Evolutionary conservation across 805 yeast species (phyloP).

Genomic region (Zygoascus flipseniorum): DNA sequence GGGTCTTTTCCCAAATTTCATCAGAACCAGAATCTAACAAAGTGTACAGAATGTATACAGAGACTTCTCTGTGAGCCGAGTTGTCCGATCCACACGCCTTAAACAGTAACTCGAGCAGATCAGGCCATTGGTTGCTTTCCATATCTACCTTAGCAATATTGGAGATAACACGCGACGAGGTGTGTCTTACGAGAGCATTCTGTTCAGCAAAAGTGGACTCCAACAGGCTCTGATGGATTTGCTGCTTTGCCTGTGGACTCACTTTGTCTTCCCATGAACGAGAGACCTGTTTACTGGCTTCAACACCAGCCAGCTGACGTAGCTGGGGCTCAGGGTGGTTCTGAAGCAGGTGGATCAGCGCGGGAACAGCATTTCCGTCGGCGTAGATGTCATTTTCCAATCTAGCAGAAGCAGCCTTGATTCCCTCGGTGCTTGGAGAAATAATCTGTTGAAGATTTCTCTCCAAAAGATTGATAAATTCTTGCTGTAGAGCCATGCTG

Average conservation of each 20-base stretch:
- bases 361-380: conserved; percentile 64
- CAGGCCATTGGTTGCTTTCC: conserved; percentile 61
- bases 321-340: conserved; percentile 59
- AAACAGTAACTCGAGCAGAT: conserved; percentile 62
- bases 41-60: conserved; percentile 70
- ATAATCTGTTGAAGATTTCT: conserved; percentile 69
- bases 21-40: conserved; percentile 63
- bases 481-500: conserved; percentile 16
- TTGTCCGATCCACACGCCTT: conserved; percentile 52
- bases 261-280: conserved; percentile 57
- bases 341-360: conserved; percentile 74
- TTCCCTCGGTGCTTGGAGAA: conserved; percentile 64
- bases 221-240: conserved; percentile 61
- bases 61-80: conserved; percentile 65
- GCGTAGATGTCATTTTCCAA: conserved; percentile 68
- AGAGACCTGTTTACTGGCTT: conserved; percentile 74
- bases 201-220: conserved; percentile 59
- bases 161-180: conserved; percentile 81
- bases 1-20: conserved; percentile 28
- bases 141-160: conserved; percentile 76
- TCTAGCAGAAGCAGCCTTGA: conserved; percentile 73
- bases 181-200: conserved; percentile 67
- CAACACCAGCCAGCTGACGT: conserved; percentile 93
- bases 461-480: conserved; percentile 63
- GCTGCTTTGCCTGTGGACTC: conserved; percentile 39